Evolutionary conservation across 805 yeast genomes (phyloP), one percentile per base, ranked within the genome.

Genomic region (Nematodospora valgi): DNA sequence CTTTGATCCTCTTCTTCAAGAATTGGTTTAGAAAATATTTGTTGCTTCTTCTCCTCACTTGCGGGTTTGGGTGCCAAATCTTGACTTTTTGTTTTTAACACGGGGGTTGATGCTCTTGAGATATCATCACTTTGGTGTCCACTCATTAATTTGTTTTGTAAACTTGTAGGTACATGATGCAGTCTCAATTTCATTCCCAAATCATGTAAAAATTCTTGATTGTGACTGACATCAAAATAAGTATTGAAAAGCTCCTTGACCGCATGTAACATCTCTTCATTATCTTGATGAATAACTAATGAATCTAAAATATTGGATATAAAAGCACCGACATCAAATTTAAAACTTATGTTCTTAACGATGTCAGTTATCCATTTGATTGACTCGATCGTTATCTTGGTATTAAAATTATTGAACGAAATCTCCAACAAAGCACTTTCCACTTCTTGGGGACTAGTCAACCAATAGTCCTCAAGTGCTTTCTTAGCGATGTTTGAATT

Each of bases 401-500:
- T 42, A 40, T 64, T 67, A 7, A 60, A 44, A 46, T 64, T 67
- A 11, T 55, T 55, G 23, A 77, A 55, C 0, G 75, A 80, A 6
- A 57, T 46, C 1, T 70, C 72, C 16, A 56, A 56, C n/a, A 78
- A 40, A 2, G 64, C 57, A 5, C 46, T 47, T 40, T 76, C 80
- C 19, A 75, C 78, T 12, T 64, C 64, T 2, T 52, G 44, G 0
- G 79, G 74, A 1, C 73, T 61, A n/a, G 72, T 65, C 16, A 72
- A 59, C 78, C 81, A 76, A 43, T 69, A 77, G 0, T 72, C 74
- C 39, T 72, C 73, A 22, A 78, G 48, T 0, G 82, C 73, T 34
- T 68, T 65, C 35, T 62, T 66, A 0, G 83, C 73, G 6, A 27
- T 8, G 1, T 76, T 65, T n/a, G 55, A 47, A 32, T 58, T 60